Conservation (phyloP, 192 early-diverging fungal species). For the Chytriomyces confervae region DNA sequence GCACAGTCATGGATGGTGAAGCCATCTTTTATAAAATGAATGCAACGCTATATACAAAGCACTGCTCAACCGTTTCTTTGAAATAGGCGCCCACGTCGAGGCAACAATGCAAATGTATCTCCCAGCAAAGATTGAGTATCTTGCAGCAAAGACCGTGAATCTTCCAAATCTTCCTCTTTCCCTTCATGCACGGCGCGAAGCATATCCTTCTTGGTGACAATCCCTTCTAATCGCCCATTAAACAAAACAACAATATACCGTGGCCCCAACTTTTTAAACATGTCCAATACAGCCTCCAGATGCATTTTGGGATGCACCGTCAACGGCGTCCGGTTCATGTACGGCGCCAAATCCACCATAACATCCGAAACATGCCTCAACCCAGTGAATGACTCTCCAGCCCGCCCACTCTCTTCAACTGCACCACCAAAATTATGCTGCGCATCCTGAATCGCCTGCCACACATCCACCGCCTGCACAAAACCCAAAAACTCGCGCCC, state of each 20-base stretch:
- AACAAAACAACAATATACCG: slow-evolving; percentile 49
- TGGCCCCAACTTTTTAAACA: slow-evolving; percentile 62
- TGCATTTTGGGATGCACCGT: slow-evolving; percentile 49
- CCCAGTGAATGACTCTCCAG: not conserved
- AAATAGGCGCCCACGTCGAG: no score
- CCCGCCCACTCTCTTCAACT: not conserved
- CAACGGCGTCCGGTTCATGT: slow-evolving; percentile 48
- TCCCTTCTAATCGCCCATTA: slow-evolving; percentile 43
- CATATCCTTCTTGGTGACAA: slow-evolving; percentile 59
- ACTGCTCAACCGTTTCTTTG: no score
- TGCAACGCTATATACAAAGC: no score
- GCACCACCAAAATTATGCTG: slow-evolving; percentile 1
- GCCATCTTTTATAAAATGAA: no score
- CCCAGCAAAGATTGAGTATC: not conserved
- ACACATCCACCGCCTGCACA: not conserved
- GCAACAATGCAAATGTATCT: no score
- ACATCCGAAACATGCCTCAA: not conserved
- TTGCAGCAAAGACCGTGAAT: not conserved
- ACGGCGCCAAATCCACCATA: slow-evolving; percentile 36
- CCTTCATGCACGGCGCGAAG: slow-evolving; percentile 41
- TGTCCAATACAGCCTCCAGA: slow-evolving; percentile 57
- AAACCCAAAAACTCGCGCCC: slow-evolving; percentile 26
- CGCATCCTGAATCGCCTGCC: slow-evolving; percentile 2
- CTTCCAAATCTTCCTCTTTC: not conserved
- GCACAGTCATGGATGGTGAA: no score